phyloP scores from a whole-genome alignment of 805 yeast species.

The Saturnispora serradocipensis region DNA sequence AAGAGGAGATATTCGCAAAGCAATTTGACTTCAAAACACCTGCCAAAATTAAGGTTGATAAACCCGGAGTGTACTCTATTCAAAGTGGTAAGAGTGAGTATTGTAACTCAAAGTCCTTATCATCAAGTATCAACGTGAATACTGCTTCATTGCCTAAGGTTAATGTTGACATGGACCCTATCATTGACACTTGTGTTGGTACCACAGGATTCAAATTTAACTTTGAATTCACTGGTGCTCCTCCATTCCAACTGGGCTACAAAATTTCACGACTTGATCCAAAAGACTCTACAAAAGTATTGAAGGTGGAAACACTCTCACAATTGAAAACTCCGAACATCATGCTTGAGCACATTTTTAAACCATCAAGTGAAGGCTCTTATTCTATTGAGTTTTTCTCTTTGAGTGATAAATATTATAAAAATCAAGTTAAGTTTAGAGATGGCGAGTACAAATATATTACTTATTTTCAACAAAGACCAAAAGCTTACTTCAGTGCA shows the following conservation, averaged over 20 bases:
- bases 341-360: conserved; percentile 44
- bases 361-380: conserved; percentile 74
- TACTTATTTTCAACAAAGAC: conserved; percentile 65
- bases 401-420: conserved; percentile 56
- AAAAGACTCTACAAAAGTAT: conserved; percentile 21
- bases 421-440: conserved; percentile 23
- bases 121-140: conserved; percentile 40
- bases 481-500: conserved; percentile 38
- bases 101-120: conserved; percentile 66
- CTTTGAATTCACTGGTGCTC: conserved; percentile 68
- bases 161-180: conserved; percentile 42
- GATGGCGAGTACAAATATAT: conserved; percentile 43
- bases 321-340: conserved; percentile 26
- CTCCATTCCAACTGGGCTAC: conserved; percentile 69
- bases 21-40: conserved; percentile 21
- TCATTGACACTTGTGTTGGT: conserved; percentile 85
- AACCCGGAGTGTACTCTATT: conserved; percentile 62
- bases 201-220: conserved; percentile 68
- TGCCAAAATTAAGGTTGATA: conserved; percentile 30
- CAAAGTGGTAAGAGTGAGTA: conserved; percentile 43
- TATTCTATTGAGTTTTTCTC: conserved; percentile 64
- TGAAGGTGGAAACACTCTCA: conserved; percentile 21
- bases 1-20: conserved; percentile 15
- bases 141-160: conserved; percentile 34
- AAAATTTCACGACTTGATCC: conserved; percentile 46